phyloP scores from a whole-genome alignment of 73 alveolate species.

The Uronychia binucleata region DNA sequence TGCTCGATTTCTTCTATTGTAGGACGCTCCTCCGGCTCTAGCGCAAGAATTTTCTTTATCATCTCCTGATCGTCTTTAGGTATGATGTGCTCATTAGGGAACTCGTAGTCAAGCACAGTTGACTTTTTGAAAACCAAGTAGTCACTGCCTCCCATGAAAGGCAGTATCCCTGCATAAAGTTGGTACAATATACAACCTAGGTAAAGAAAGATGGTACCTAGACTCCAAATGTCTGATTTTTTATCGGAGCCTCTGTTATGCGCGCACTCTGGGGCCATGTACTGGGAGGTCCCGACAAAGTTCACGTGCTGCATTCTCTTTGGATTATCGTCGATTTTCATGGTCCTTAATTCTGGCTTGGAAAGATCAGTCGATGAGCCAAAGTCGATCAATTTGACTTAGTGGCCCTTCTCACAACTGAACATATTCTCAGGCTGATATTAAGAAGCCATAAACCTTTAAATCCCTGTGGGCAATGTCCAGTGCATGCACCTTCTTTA shows the following conservation, averaged over 20 bases:
- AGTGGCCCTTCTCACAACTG: not conserved
- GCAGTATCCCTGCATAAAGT: slow-evolving; percentile 43
- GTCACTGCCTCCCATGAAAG: slow-evolving; percentile 64
- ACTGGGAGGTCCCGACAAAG: slow-evolving; percentile 63
- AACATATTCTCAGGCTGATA: slow-evolving; percentile 58
- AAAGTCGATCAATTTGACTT: slow-evolving; percentile 45
- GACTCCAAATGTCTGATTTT: slow-evolving; percentile 55
- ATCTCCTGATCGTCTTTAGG: slow-evolving; percentile 48
- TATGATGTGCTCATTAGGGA: slow-evolving; percentile 11
- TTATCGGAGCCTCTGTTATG: slow-evolving; percentile 33
- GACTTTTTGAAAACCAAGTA: slow-evolving; percentile 44
- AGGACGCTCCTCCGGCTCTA: slow-evolving; percentile 26
- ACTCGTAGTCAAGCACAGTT: slow-evolving; percentile 32
- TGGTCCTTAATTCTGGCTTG: slow-evolving; percentile 31
- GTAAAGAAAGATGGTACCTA: not conserved
- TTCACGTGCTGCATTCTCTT: slow-evolving; percentile 45
- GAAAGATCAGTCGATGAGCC: slow-evolving; percentile 45
- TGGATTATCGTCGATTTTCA: slow-evolving; percentile 56
- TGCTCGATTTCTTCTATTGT: slow-evolving; percentile 28
- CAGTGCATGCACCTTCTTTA: slow-evolving; percentile 23
- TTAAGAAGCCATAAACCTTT: not conserved
- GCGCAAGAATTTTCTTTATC: slow-evolving; percentile 18
- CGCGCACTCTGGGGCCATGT: slow-evolving; percentile 68
- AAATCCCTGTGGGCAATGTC: slow-evolving; percentile 48
- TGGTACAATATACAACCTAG: slow-evolving; percentile 54